These are phyloP conservation scores for Scedosporium boydii DNA, from an alignment of 2,329 filamentous ascomycete genomes.

Conservation along the genomic window DNA sequence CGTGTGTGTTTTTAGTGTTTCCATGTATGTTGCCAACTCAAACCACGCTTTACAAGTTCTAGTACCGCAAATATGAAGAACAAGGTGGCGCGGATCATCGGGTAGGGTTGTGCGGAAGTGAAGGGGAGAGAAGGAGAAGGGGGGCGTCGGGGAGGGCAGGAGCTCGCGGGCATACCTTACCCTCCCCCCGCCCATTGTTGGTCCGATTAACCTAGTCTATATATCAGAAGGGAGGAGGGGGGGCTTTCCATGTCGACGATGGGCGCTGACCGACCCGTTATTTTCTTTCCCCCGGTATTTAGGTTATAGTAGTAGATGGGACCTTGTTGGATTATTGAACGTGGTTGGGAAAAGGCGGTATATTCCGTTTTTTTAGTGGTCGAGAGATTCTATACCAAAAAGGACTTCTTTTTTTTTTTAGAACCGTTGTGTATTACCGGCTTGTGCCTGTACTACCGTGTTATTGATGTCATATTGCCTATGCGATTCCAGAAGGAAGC, in stretches of 20 bases:
- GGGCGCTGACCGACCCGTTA: neutral
- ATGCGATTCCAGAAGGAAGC: too few species aligned
- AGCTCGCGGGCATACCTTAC: neutral
- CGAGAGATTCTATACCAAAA: conserved; percentile 2
- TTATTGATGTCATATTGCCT: too few species aligned
- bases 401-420: neutral
- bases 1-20: neutral
- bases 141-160: neutral
- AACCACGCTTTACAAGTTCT: neutral
- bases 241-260: neutral
- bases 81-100: neutral
- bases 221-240: neutral
- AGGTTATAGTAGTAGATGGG: neutral
- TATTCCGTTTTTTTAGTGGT: neutral
- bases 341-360: neutral
- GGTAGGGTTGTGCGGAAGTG: neutral
- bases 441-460: too few species aligned
- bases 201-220: neutral
- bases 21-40: neutral
- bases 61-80: neutral
- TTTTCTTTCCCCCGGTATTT: neutral
- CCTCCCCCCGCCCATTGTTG: neutral
- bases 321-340: neutral
- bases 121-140: neutral
- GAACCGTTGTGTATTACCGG: neutral